phyloP scores from a whole-genome alignment of 768 basidiomycete genomes.

The Pholiota molesta region DNA sequence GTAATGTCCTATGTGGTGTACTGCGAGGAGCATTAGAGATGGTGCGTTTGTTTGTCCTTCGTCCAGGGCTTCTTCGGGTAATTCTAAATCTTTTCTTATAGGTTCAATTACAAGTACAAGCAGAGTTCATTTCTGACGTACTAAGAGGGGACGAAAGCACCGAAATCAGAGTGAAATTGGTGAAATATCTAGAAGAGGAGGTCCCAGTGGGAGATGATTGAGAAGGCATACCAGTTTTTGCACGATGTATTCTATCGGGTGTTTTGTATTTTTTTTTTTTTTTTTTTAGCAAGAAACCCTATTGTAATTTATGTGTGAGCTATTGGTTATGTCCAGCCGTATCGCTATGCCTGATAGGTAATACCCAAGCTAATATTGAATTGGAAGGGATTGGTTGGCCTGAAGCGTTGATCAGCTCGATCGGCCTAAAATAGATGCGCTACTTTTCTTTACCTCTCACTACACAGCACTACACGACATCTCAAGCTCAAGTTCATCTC shows the following conservation, averaged over 20 bases:
- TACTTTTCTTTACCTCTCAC: conserved; percentile 17
- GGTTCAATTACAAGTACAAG: conserved; percentile 97
- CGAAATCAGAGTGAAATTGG: conserved; percentile 87
- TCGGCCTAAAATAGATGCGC: conserved; percentile 26
- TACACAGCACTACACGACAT: background rate
- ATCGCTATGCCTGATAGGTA: no score
- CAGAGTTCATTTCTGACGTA: conserved; percentile 86
- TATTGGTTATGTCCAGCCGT: no score
- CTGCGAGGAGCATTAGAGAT: conserved; percentile 93
- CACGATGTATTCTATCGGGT: background rate
- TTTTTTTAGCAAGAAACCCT: background rate
- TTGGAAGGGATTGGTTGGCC: no score
- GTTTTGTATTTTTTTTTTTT: background rate
- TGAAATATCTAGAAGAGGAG: conserved; percentile 96
- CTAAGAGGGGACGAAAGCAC: conserved; percentile 93
- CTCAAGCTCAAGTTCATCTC: background rate
- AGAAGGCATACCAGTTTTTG: conserved; percentile 15
- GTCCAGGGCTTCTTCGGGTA: background rate
- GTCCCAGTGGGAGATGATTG: conserved; percentile 92
- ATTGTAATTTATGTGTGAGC: background rate
- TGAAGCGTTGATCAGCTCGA: conserved; percentile 2
- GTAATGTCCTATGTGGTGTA: conserved; percentile 95
- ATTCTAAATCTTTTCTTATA: conserved; percentile 32
- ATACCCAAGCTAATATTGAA: no score
- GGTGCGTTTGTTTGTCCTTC: conserved; percentile 53